phyloP scores from a whole-genome alignment of 495 filamentous ascomycete species.

The Oleoguttula mirabilis region DNA sequence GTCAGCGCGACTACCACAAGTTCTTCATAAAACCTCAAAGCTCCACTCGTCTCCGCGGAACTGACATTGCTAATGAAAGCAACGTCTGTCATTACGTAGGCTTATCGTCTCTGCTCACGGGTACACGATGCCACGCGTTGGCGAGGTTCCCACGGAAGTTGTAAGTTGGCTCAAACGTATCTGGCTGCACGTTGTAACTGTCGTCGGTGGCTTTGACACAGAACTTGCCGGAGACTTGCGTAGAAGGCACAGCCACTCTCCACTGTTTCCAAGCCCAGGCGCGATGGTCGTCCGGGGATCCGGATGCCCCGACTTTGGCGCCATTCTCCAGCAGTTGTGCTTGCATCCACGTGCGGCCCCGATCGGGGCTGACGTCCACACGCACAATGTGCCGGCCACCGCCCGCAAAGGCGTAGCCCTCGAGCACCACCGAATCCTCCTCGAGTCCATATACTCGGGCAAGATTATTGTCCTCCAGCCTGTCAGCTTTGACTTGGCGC shows the following conservation, averaged over 20 bases:
- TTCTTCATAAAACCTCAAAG: no score
- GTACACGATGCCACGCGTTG: constrained; percentile 42
- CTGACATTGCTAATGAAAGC: no score
- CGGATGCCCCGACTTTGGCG: constrained; percentile 17
- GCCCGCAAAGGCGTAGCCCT: constrained; percentile 38
- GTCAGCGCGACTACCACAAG: no score
- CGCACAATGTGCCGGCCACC: constrained; percentile 37
- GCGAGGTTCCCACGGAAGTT: constrained; percentile 46
- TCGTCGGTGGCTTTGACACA: constrained; percentile 46
- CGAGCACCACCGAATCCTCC: constrained; percentile 28
- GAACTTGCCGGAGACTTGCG: not conserved
- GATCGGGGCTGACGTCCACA: constrained; percentile 31
- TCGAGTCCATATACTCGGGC: constrained; percentile 28
- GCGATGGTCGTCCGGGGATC: constrained; percentile 2
- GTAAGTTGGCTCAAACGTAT: constrained; percentile 39
- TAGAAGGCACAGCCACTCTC: constrained; percentile 25
- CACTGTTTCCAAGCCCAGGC: constrained; percentile 45
- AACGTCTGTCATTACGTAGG: no score
- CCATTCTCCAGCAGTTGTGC: constrained; percentile 34
- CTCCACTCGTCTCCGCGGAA: no score
- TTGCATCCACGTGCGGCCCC: constrained; percentile 18
- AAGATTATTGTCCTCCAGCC: constrained; percentile 1
- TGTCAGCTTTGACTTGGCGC: constrained; percentile 20
- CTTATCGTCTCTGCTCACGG: not conserved
- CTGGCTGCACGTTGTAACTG: constrained; percentile 45